phyloP scores from a whole-genome alignment of 2,329 filamentous ascomycete genomes.

The Aspergillaceae sp. region DNA sequence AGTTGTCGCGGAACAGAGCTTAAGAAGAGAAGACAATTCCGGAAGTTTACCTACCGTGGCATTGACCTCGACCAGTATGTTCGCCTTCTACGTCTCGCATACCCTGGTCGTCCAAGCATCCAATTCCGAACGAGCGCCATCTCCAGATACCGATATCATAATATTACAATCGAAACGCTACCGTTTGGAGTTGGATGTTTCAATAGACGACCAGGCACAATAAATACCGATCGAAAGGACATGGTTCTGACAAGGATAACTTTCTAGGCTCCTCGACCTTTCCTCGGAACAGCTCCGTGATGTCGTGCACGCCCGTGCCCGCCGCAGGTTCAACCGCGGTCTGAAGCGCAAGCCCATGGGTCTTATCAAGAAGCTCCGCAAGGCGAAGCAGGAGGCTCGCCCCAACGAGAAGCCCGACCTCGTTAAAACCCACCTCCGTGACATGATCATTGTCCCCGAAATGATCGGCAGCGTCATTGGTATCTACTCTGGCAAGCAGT shows the following conservation, averaged over 20 bases:
- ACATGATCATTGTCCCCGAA: conserved; percentile 99
- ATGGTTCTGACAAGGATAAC: conserved; percentile 20
- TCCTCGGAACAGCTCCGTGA: conserved; percentile 97
- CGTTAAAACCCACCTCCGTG: conserved; percentile 98
- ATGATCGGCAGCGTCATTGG: conserved; percentile 99
- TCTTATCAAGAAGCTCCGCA: conserved; percentile 99
- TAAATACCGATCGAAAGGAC: conserved; percentile 16
- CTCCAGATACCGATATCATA: neutral
- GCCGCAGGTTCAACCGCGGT: conserved; percentile 98
- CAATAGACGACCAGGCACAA: neutral
- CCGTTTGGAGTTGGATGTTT: conserved; percentile 5
- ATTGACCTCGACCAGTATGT: conserved; percentile 99
- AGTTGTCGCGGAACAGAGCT: conserved; percentile 56
- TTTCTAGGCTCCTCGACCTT: conserved; percentile 86
- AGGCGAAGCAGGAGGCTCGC: conserved; percentile 97
- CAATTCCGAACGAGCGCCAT: conserved; percentile 10
- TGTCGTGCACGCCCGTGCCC: conserved; percentile 98
- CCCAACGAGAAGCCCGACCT: conserved; percentile 99
- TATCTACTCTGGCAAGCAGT: conserved; percentile 99
- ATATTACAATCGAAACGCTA: neutral
- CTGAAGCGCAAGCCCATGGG: conserved; percentile 99
- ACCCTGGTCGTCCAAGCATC: conserved; percentile 2
- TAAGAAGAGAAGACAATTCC: conserved; percentile 99
- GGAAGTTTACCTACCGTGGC: conserved; percentile 99
- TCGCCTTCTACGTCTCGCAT: conserved; percentile 9